Conservation (phyloP, 2,329 filamentous ascomycete genomes). For the Apiospora aurea region DNA sequence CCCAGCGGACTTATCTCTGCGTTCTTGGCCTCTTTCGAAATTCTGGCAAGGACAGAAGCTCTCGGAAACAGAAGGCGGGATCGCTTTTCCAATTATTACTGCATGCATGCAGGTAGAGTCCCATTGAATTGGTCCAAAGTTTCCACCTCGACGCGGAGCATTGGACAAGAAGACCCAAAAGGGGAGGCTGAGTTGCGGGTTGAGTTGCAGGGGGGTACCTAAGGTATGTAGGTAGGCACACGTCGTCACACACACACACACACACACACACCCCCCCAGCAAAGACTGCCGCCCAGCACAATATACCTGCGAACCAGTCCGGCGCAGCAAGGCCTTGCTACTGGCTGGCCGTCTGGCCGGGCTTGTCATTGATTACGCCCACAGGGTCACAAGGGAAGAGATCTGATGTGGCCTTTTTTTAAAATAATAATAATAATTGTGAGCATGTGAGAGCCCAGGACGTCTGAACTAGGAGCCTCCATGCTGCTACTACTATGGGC, state of each 20-base stretch:
- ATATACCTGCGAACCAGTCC: not conserved
- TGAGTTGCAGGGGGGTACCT: slow-evolving; percentile 1
- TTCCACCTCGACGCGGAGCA: slow-evolving; percentile 1
- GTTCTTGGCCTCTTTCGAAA: not conserved
- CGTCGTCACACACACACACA: not conserved
- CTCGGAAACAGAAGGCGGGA: slow-evolving; percentile 26
- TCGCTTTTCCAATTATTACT: slow-evolving; percentile 18
- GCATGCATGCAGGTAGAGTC: slow-evolving; percentile 15
- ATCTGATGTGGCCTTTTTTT: slow-evolving; percentile 9
- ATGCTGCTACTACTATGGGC: slow-evolving; percentile 4
- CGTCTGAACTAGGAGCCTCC: slow-evolving; percentile 24
- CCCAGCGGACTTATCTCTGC: slow-evolving; percentile 21
- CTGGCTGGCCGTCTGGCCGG: not conserved
- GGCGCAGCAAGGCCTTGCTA: not conserved
- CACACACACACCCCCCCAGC: not conserved
- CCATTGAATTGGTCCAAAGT: slow-evolving; percentile 1
- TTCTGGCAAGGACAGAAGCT: not conserved
- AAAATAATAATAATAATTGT: not conserved
- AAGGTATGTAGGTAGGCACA: too few relatives aligned
- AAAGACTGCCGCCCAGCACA: not conserved
- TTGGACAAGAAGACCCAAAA: not conserved
- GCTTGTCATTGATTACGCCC: slow-evolving; percentile 15
- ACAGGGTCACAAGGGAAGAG: slow-evolving; percentile 22
- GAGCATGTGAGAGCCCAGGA: slow-evolving; percentile 25
- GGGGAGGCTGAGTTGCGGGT: slow-evolving; percentile 14